phyloP scores from a whole-genome alignment of 768 basidiomycete species.

The Pulveroboletus ravenelii region DNA sequence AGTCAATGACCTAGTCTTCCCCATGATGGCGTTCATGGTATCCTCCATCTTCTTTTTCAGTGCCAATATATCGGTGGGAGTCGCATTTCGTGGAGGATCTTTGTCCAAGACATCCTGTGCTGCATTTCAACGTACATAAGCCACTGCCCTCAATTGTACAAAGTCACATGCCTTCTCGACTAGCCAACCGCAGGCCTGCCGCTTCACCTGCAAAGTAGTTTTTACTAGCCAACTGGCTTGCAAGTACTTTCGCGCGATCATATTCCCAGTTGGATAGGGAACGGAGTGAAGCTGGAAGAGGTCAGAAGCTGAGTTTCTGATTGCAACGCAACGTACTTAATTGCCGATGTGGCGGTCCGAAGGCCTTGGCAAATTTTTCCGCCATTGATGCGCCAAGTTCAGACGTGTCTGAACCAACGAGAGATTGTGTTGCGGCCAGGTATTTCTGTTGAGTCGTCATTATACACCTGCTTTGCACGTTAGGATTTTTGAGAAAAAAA shows the following conservation, averaged over 20 bases:
- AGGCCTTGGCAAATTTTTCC: slow-evolving; percentile 76
- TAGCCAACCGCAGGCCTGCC: slow-evolving; percentile 71
- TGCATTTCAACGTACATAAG: slow-evolving; percentile 23
- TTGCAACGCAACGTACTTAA: slow-evolving; percentile 47
- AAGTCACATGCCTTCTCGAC: slow-evolving; percentile 49
- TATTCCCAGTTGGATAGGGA: slow-evolving; percentile 59
- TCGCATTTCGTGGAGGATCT: slow-evolving; percentile 54
- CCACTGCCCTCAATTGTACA: neutral
- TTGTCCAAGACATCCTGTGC: slow-evolving; percentile 59
- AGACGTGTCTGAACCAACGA: slow-evolving; percentile 65
- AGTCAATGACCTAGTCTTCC: slow-evolving; percentile 67
- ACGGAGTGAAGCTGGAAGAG: slow-evolving; percentile 48
- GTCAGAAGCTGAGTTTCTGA: neutral
- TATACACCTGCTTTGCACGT: neutral
- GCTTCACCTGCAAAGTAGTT: slow-evolving; percentile 88
- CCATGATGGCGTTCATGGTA: slow-evolving; percentile 62
- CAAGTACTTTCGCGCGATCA: slow-evolving; percentile 76
- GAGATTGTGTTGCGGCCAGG: slow-evolving; percentile 67
- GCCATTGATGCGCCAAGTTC: slow-evolving; percentile 93
- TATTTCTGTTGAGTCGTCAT: slow-evolving; percentile 63
- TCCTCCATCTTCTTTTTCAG: slow-evolving; percentile 65
- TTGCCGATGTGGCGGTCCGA: slow-evolving; percentile 73
- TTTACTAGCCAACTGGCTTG: slow-evolving; percentile 85
- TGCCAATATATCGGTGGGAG: slow-evolving; percentile 55
- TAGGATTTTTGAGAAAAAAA: slow-evolving; percentile 9